phyloP scores from a whole-genome alignment of 2,329 filamentous ascomycete genomes.

The Knufia fluminis region DNA sequence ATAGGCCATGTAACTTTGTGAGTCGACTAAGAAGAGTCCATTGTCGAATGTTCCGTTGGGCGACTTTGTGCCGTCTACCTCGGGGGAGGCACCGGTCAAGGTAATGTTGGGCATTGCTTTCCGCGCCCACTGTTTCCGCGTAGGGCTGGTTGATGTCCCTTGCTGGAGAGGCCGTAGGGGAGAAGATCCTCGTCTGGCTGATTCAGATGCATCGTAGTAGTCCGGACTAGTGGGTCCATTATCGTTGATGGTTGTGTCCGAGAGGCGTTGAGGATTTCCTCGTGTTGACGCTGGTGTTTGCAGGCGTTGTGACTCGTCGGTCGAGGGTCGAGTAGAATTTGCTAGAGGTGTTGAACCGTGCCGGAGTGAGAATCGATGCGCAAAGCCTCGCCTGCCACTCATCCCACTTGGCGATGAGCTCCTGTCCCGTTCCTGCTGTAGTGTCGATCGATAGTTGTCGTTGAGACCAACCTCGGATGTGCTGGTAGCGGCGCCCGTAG shows the following conservation, averaged over 20 bases:
- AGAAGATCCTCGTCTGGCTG: conserved; percentile 81
- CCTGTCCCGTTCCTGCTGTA: conserved; percentile 23
- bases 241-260: not conserved
- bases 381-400: not conserved
- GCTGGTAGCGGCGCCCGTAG: conserved; percentile 34
- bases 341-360: conserved; percentile 6
- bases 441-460: conserved; percentile 13
- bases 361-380: conserved; percentile 2
- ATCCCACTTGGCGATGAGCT: conserved; percentile 10
- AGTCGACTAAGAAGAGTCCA: conserved; percentile 17
- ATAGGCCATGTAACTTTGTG: conserved; percentile 20
- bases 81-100: not conserved
- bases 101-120: conserved; percentile 11
- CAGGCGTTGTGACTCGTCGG: not conserved
- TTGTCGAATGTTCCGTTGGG: conserved; percentile 6
- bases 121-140: no score
- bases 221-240: not conserved
- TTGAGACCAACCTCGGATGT: conserved; percentile 19
- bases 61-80: not conserved
- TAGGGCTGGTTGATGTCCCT: no score
- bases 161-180: conserved; percentile 56
- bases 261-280: not conserved
- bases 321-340: not conserved
- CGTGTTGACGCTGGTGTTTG: not conserved
- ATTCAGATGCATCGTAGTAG: conserved; percentile 53